Evolutionary conservation across 2,329 filamentous ascomycete species (phyloP).

Genomic region (Nothomitra cinnamomea): DNA sequence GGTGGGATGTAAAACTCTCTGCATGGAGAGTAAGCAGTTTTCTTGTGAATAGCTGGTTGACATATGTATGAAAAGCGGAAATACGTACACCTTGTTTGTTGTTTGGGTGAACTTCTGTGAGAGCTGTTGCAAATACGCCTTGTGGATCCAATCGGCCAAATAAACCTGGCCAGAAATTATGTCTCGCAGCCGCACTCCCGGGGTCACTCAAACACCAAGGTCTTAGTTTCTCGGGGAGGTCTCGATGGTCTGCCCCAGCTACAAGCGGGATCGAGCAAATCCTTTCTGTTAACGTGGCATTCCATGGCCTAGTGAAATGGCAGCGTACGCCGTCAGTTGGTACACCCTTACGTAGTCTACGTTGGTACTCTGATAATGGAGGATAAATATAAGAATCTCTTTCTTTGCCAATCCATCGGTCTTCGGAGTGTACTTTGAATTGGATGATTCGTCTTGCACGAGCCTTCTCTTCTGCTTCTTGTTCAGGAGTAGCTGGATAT

Average conservation of each 20-base stretch:
- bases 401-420: background rate
- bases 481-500: background rate
- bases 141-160: background rate
- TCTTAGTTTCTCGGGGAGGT: background rate
- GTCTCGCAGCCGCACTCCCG: background rate
- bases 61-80: background rate
- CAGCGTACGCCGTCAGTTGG: background rate
- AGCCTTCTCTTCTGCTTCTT: background rate
- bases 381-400: background rate
- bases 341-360: background rate
- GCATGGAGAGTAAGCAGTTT: background rate
- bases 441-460: background rate
- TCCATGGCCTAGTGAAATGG: background rate
- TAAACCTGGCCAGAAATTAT: constrained; percentile 2
- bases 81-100: constrained; percentile 2
- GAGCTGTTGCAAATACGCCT: background rate
- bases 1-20: background rate
- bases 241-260: background rate
- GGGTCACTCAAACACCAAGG: constrained; percentile 2
- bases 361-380: background rate
- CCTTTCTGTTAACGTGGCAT: background rate
- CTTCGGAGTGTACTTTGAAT: background rate
- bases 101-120: constrained; percentile 3
- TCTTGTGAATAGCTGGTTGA: too few species aligned
- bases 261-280: constrained; percentile 1